Base-by-base conservation (phyloP, 1,139 yeast species). In the Yamadazyma taylorii region DNA sequence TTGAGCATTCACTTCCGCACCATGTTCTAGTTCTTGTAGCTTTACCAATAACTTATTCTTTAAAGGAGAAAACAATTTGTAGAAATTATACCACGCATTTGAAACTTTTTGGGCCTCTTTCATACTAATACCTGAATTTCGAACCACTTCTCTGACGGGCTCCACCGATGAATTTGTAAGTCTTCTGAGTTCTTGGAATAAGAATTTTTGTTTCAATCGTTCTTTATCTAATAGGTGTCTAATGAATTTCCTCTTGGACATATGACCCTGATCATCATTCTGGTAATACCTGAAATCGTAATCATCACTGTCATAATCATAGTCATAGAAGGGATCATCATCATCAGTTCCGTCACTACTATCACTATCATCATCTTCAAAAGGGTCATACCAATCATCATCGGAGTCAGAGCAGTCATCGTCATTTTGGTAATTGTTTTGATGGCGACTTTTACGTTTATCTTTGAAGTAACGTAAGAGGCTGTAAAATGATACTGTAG, bases 151-250 rank as follows among this genome's bases (percentile, higher is more conserved):
- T 17, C 30, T 26, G 10, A 43, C 24, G 3, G 42, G 42, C 9
- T 24, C 35, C 21, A 30, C 26, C n/a, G 39, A 28, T 5, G 40
- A 24, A 24, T 43, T 43, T 22, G 47, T 30, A 3, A 42, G n/a
- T 8, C 27, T 17, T 24, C 28, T 36, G n/a, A 43, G 27, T 10
- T 30, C 28, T 12, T 35, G 32, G 17, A 42, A 19, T 13, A 43
- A 33, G 5, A 38, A 26, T 24, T 43, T 42, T 14, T 41, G 23
- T 4, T 34, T 29, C 11, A 43, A 21, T 30, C 39, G 28, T 10
- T 39, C 23, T 21, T 38, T 41, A 24, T 36, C 32, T 12, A 43
- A 22, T 5, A 41, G 15, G 2, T 29, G 24, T 14, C 28, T 24
- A 15, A 41, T 16, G 9, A 16, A 23, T 12, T 29, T 36, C 23